Base-by-base conservation (phyloP, 2,329 filamentous ascomycete species). In the Diaporthe amygdali region DNA sequence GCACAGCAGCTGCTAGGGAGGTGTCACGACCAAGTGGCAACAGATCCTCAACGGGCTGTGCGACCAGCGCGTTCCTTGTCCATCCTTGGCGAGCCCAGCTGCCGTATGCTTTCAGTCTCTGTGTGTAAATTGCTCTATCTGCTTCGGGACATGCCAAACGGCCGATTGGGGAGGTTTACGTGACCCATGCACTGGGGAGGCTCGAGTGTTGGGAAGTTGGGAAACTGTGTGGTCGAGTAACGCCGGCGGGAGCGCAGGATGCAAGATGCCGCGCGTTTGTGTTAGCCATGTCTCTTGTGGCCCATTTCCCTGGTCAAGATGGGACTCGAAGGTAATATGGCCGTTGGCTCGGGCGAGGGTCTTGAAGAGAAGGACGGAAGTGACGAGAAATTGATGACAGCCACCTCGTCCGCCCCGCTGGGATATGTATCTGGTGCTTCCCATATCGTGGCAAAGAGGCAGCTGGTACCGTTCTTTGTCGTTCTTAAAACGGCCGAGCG, bases 211-310 rank as follows among this genome's bases (percentile, higher is more conserved):
- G n/a, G 54, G 22, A 5, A 0, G 27, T 27, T 8, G 55, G 37
- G 14, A 12, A 5, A 15, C 15, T 52, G 34, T 67, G 49, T 44
- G 64, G 15, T n/a, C 9, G 32, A n/a, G 68, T 66, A 37, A 63
- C 55, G 59, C 7, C 12, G 46, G 64, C 44, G 61, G 64, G 66
- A 63, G 51, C 22, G 61, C 30, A 41, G 32, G 39, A 71, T 71
- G 70, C 66, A 46, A 25, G 66, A 54, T 71, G 56, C 70, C 70
- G 66, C 20, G 39, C 17, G 59, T 25, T 25, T 68, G 70, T 64
- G 49, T 69, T 30, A 69, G 56, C 49, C 70, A 66, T 71, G 66
- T 71, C 66, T 71, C 70, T 59, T 20, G 2, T 47, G n/a, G 25
- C 46, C 52, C 34, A n/a, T 12, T 27, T 47, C 30, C 32, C 51